These are phyloP conservation scores for Kernera saxatilis DNA, from an alignment of 345 rosid species.

Conservation along the genomic window DNA sequence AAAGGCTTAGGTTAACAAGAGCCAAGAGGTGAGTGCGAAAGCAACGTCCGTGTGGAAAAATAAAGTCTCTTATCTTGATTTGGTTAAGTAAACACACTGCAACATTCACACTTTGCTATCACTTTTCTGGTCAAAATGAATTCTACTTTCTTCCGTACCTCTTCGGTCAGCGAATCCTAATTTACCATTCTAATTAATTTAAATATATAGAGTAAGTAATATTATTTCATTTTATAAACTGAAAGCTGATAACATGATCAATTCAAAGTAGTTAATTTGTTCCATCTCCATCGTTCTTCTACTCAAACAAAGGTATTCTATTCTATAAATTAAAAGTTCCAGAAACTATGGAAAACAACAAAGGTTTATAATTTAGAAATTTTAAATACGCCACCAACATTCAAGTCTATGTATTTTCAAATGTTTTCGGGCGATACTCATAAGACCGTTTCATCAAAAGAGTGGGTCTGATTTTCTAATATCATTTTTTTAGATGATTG, in stretches of 20 bases:
- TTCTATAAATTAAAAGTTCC: not conserved
- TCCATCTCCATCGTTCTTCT: not conserved
- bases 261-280: not conserved
- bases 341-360: not conserved
- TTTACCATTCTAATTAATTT: not conserved
- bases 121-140: slow-evolving; percentile 10
- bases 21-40: slow-evolving; percentile 4
- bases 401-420: too few species aligned
- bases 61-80: not conserved
- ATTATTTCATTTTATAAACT: not conserved
- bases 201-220: not conserved
- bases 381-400: too few species aligned
- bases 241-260: not conserved
- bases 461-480: too few species aligned
- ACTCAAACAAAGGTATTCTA: not conserved
- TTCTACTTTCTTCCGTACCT: not conserved
- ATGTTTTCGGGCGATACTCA: too few species aligned
- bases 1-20: not conserved
- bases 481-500: too few species aligned
- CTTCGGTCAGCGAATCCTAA: not conserved
- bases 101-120: slow-evolving; percentile 6
- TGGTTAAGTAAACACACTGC: slow-evolving; percentile 16
- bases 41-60: slow-evolving; percentile 26
- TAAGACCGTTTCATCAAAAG: too few species aligned
- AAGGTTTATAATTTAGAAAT: not conserved